Percentiles rank a stretch among this genome's conserved stretches.
These are phyloP conservation scores for Metschnikowia cubensis DNA, from an alignment of 805 yeast genomes.

Conservation along the genomic window DNA sequence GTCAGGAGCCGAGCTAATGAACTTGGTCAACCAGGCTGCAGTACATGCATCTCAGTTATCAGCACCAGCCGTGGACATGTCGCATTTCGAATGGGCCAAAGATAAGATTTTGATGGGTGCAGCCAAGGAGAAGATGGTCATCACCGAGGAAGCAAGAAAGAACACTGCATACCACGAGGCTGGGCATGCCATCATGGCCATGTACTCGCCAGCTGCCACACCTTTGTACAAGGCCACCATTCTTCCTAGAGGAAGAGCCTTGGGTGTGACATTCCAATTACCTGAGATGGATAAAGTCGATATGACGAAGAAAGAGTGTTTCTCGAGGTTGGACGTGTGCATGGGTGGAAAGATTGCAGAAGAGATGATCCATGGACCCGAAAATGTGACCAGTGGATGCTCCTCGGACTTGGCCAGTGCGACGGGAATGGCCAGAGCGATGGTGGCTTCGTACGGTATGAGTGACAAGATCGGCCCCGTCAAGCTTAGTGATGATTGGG, in stretches of 20 bases:
- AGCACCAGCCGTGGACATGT: conserved; percentile 86
- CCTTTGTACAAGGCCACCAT: conserved; percentile 96
- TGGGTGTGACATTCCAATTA: conserved; percentile 94
- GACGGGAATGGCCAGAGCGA: conserved; percentile 88
- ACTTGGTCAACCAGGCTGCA: conserved; percentile 96
- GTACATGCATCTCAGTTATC: conserved; percentile 91
- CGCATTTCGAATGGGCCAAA: conserved; percentile 97
- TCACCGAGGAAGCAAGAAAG: conserved; percentile 89
- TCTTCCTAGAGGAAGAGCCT: conserved; percentile 92
- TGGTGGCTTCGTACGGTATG: conserved; percentile 98
- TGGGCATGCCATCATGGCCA: conserved; percentile 97
- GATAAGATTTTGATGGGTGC: conserved; percentile 98
- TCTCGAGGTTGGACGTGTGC: conserved; percentile 90
- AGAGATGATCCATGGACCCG: conserved; percentile 85
- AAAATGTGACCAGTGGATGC: conserved; percentile 93
- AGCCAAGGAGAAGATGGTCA: conserved; percentile 94
- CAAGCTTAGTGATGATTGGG: conserved; percentile 86
- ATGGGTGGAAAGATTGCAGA: conserved; percentile 99
- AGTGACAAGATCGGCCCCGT: conserved; percentile 91
- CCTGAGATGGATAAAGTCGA: conserved; percentile 99
- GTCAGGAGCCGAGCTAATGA: conserved; percentile 97
- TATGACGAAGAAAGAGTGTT: conserved; percentile 82
- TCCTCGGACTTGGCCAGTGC: conserved; percentile 88
- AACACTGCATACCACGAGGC: conserved; percentile 99
- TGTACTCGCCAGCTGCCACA: conserved; percentile 91